Conservation (phyloP, 768 basidiomycete species). For the Collybiopsis confluens region DNA sequence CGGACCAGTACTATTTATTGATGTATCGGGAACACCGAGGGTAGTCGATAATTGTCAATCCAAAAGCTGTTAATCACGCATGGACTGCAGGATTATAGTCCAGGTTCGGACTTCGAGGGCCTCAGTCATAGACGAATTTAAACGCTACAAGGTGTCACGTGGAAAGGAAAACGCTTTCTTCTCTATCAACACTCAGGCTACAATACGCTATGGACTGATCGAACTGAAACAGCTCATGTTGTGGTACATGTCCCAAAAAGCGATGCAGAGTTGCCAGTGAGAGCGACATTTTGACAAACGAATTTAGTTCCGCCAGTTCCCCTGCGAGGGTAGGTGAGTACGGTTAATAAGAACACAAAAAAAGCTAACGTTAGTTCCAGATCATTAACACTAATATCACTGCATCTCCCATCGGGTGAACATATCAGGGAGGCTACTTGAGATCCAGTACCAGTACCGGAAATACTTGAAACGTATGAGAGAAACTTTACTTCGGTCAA, state of each 20-base stretch:
- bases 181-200: too few relatives aligned
- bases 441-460: slow-evolving; percentile 51
- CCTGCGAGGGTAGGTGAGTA: slow-evolving; percentile 1
- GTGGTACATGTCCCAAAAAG: slow-evolving; percentile 30
- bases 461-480: slow-evolving; percentile 34
- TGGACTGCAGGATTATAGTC: too few relatives aligned
- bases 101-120: too few relatives aligned
- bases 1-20: too few relatives aligned
- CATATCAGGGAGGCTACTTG: slow-evolving; percentile 53
- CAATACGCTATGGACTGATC: too few relatives aligned
- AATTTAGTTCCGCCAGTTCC: slow-evolving; percentile 44
- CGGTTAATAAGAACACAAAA: not conserved
- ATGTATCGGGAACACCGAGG: too few relatives aligned
- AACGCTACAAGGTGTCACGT: too few relatives aligned
- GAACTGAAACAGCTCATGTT: not conserved
- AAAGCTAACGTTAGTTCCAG: slow-evolving; percentile 39
- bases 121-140: too few relatives aligned
- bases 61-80: too few relatives aligned
- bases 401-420: slow-evolving; percentile 51
- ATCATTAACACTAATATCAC: slow-evolving; percentile 42
- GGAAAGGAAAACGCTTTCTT: too few relatives aligned
- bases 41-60: too few relatives aligned
- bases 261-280: slow-evolving; percentile 39
- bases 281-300: slow-evolving; percentile 50
- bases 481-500: not conserved